phyloP scores from a whole-genome alignment of 192 early-diverging fungal species.

The Coemansia sp. region DNA sequence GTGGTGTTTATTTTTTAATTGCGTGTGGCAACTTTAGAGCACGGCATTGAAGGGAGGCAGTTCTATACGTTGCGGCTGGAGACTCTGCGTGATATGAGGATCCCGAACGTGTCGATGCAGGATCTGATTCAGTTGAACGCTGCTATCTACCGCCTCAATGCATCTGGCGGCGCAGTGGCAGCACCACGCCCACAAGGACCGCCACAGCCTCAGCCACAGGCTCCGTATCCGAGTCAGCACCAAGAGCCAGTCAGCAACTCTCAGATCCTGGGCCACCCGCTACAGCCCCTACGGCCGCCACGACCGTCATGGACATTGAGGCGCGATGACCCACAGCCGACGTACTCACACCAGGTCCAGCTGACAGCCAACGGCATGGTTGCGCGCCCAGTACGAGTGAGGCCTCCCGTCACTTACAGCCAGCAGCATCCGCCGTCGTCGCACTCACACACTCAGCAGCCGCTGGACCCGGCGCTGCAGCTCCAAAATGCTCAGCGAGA shows the following conservation, averaged over 20 bases:
- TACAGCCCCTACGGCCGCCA: slow-evolving; percentile 46
- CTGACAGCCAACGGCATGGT: slow-evolving; percentile 42
- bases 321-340: slow-evolving; percentile 45
- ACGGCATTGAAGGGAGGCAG: slow-evolving; percentile 47
- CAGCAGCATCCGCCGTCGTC: not conserved
- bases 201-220: not conserved
- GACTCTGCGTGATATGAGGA: slow-evolving; percentile 43
- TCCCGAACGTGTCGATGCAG: slow-evolving; percentile 46
- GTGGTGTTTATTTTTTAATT: not conserved
- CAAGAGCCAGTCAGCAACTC: slow-evolving; percentile 16
- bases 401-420: not conserved
- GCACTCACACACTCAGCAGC: slow-evolving; percentile 1
- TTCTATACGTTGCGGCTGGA: slow-evolving; percentile 50
- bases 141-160: slow-evolving; percentile 50
- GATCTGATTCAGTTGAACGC: slow-evolving; percentile 54
- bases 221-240: not conserved
- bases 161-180: slow-evolving; percentile 27
- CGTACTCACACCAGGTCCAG: slow-evolving; percentile 28
- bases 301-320: slow-evolving; percentile 52
- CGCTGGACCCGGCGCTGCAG: slow-evolving; percentile 20
- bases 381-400: slow-evolving; percentile 15
- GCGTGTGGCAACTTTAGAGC: slow-evolving; percentile 23
- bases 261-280: slow-evolving; percentile 42
- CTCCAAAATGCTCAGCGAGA: slow-evolving; percentile 13
- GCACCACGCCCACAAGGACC: slow-evolving; percentile 25